Conservation (phyloP, 1,284 basidiomycete species). For the Caloboletus inedulis region DNA sequence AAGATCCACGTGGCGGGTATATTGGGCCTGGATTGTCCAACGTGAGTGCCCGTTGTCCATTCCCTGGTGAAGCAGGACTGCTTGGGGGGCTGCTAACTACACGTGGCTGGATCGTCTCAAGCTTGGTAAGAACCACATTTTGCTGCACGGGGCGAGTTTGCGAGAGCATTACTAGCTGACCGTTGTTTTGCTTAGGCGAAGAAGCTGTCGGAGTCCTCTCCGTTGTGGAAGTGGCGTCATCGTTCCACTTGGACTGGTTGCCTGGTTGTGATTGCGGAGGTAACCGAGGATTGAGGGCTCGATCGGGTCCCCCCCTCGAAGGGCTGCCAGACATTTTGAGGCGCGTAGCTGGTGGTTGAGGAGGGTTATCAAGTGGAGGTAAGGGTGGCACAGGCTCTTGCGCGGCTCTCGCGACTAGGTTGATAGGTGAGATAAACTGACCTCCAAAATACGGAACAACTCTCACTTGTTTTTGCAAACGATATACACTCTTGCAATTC, state of each 20-base stretch:
- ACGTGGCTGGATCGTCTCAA: conserved; percentile 7
- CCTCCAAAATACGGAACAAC: neutral
- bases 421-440: conserved; percentile 3
- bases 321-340: neutral
- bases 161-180: conserved; percentile 2
- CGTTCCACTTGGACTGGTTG: neutral
- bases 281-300: conserved; percentile 21
- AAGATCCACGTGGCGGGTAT: conserved; percentile 21
- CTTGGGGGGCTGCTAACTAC: conserved; percentile 1
- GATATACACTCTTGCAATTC: conserved; percentile 84
- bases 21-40: conserved; percentile 15
- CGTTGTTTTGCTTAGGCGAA: conserved; percentile 3
- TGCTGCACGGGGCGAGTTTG: conserved; percentile 8
- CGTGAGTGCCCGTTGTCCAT: conserved; percentile 19
- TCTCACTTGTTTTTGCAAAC: conserved; percentile 72
- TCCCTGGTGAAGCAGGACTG: conserved; percentile 26
- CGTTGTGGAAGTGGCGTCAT: neutral
- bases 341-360: conserved; percentile 9
- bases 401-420: conserved; percentile 53
- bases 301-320: conserved; percentile 24
- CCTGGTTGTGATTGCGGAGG: conserved; percentile 2
- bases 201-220: neutral
- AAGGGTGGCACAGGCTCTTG: conserved; percentile 60
- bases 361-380: conserved; percentile 37
- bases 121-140: neutral